These are phyloP conservation scores for Cynara cardunculus DNA, from an alignment of 129 eudicot genomes.

Conservation along the genomic window DNA sequence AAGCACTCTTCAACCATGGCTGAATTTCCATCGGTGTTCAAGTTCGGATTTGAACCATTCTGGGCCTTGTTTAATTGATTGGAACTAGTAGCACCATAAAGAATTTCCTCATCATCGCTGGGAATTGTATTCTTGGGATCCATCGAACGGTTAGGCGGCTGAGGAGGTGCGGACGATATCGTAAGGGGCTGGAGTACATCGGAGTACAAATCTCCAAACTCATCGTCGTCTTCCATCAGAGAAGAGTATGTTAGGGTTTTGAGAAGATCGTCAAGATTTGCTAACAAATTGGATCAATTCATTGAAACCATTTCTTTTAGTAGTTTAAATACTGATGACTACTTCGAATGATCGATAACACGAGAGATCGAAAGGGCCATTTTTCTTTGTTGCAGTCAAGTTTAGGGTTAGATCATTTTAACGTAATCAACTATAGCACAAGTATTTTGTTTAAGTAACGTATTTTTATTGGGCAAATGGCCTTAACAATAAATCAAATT, in stretches of 20 bases:
- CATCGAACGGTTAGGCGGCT: slow-evolving; percentile 43
- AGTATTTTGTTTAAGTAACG: too few relatives aligned
- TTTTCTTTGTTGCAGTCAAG: background rate
- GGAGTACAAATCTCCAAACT: slow-evolving; percentile 97
- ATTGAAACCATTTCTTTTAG: background rate
- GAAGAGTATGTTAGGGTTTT: slow-evolving; percentile 15
- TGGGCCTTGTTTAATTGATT: slow-evolving; percentile 12
- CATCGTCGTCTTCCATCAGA: slow-evolving; percentile 93
- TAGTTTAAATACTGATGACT: background rate
- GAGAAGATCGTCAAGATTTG: slow-evolving; percentile 12
- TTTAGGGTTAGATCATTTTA: background rate
- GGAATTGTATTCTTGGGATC: slow-evolving; percentile 41
- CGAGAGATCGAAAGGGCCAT: background rate
- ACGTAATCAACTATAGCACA: background rate
- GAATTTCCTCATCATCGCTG: slow-evolving; percentile 64
- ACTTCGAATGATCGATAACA: background rate
- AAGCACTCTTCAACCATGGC: background rate
- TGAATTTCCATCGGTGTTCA: slow-evolving; percentile 15
- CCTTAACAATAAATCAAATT: too few relatives aligned
- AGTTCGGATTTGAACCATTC: slow-evolving; percentile 16
- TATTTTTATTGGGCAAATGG: too few relatives aligned
- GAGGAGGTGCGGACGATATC: slow-evolving; percentile 26
- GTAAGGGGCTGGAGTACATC: slow-evolving; percentile 69
- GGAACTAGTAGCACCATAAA: slow-evolving; percentile 25
- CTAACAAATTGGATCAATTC: background rate